These are phyloP conservation scores for Hordeum pubiflorum DNA, from an alignment of 202 grass and related monocot genomes.

Conservation along the genomic window DNA sequence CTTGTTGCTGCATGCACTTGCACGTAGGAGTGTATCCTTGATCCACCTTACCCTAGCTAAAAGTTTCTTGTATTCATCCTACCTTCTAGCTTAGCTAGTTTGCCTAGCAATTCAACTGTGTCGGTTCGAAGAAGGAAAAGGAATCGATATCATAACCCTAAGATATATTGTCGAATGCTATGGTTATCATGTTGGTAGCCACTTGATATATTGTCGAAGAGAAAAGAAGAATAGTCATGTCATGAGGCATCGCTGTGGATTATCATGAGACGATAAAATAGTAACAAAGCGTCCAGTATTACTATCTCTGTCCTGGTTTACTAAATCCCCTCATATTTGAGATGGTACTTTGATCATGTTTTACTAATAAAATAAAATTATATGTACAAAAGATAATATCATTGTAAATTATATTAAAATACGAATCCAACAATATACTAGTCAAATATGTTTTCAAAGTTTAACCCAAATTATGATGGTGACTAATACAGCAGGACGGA, in stretches of 20 bases:
- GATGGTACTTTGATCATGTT: no score
- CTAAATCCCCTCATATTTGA: no score
- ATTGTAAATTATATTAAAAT: no score
- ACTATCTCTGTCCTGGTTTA: no score
- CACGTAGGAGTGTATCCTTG: neutral
- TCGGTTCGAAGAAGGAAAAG: neutral
- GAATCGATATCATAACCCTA: neutral
- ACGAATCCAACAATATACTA: no score
- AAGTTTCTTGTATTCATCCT: neutral
- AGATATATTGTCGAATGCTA: neutral
- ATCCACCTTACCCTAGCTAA: neutral
- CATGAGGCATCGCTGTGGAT: neutral
- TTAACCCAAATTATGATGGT: no score
- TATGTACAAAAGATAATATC: no score
- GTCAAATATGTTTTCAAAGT: no score
- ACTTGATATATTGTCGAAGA: neutral
- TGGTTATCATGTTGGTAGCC: neutral
- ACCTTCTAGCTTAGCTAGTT: neutral
- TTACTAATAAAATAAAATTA: no score
- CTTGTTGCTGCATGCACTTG: slow-evolving; percentile 12
- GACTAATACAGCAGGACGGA: no score
- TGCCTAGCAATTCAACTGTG: neutral
- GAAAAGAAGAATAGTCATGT: neutral
- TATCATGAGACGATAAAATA: neutral
- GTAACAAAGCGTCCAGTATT: no score